Evolutionary conservation across 768 basidiomycete species (phyloP).

Genomic region (Clitopilus passeckerianus): DNA sequence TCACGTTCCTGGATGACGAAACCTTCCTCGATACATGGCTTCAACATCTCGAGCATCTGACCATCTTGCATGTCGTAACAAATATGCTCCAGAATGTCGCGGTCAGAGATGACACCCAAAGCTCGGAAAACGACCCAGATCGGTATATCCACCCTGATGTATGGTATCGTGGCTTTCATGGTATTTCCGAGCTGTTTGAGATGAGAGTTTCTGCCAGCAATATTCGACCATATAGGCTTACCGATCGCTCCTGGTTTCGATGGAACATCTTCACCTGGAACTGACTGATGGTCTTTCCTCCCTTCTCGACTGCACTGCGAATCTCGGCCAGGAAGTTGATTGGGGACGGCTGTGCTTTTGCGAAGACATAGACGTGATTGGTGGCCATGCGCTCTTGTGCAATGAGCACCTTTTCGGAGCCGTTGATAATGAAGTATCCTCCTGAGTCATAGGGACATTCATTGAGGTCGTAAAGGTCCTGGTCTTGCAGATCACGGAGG

Average conservation of each 20-base stretch:
- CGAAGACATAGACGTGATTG: constrained; percentile 99
- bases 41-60: constrained; percentile 96
- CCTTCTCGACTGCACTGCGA: constrained; percentile 94
- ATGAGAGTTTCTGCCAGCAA: constrained; percentile 5
- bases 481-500: constrained; percentile 71
- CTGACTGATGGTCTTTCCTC: constrained; percentile 96
- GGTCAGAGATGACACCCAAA: constrained; percentile 94
- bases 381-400: constrained; percentile 99
- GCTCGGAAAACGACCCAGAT: constrained; percentile 99
- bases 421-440: constrained; percentile 99
- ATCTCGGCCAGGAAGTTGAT: constrained; percentile 96
- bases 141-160: constrained; percentile 97
- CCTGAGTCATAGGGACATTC: constrained; percentile 99
- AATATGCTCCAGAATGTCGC: constrained; percentile 96
- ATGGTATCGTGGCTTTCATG: constrained; percentile 96
- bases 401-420: constrained; percentile 99
- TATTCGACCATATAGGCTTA: constrained; percentile 33
- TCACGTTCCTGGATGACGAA: constrained; percentile 98
- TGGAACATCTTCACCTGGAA: constrained; percentile 99
- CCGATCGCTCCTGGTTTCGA: constrained; percentile 81
- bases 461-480: constrained; percentile 85
- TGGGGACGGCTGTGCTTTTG: constrained; percentile 94
- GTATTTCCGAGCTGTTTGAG: constrained; percentile 70
- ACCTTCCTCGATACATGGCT: constrained; percentile 97
- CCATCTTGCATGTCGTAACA: constrained; percentile 97